A percentile compares a stretch with the other conserved stretches of the same genome.
These are phyloP conservation scores for rapeseed (Brassica napus) DNA, from an alignment of 345 rosid genomes.

Conservation along the genomic window Da-Ae NC_063450.1:42540501-42541000, in stretches of 20 bases:
- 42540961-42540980: constrained; percentile 62
- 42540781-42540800: constrained; percentile 65
- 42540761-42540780: constrained; percentile 76
- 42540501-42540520: constrained; percentile 4
- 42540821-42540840: background rate
- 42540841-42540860: constrained; percentile 25
- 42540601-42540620: constrained; percentile 43
- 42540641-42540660: constrained; percentile 65
- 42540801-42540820: constrained; percentile 36
- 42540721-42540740: constrained; percentile 54
- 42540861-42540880: constrained; percentile 1
- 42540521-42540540: constrained; percentile 6
- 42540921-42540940: constrained; percentile 79
- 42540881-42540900: constrained; percentile 8
- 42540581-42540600: constrained; percentile 42
- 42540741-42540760: constrained; percentile 66
- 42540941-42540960: constrained; percentile 79
- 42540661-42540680: constrained; percentile 69
- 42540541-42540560: background rate
- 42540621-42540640: constrained; percentile 56
- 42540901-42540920: constrained; percentile 51
- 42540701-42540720: constrained; percentile 72
- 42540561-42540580: constrained; percentile 53
- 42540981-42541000: constrained; percentile 72
- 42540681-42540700: constrained; percentile 61